Conservation (phyloP, 2,329 filamentous ascomycete species). For the Pseudovirgaria hyperparasitica region DNA sequence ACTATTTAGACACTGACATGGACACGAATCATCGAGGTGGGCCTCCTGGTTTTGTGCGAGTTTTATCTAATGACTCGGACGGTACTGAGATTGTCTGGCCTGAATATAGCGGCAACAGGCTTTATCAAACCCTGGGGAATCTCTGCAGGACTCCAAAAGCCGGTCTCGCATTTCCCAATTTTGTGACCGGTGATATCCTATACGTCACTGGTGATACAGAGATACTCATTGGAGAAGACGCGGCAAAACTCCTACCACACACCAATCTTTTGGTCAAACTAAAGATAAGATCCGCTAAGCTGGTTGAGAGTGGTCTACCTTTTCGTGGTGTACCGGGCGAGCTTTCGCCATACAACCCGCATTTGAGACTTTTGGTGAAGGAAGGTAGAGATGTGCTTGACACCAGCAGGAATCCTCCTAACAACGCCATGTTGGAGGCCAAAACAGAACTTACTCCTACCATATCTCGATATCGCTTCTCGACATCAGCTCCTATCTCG, state of each 20-base stretch:
- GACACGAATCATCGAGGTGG: conserved; percentile 77
- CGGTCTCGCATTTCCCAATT: conserved; percentile 63
- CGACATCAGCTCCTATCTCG: conserved; percentile 24
- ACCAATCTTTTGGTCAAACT: conserved; percentile 63
- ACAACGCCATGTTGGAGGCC: conserved; percentile 43
- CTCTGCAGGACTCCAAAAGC: conserved; percentile 52
- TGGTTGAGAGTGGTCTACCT: conserved; percentile 51
- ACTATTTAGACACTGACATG: conserved; percentile 52
- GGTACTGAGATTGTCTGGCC: conserved; percentile 54
- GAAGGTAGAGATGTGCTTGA: conserved; percentile 36
- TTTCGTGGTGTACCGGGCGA: conserved; percentile 51
- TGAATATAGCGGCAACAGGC: conserved; percentile 72
- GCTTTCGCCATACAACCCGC: conserved; percentile 68
- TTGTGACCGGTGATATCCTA: conserved; percentile 56
- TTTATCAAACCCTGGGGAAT: conserved; percentile 79
- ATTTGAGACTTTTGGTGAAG: conserved; percentile 48
- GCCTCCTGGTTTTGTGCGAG: conserved; percentile 57
- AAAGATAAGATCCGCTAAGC: conserved; percentile 45
- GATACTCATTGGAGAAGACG: conserved; percentile 52
- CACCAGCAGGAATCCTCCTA: conserved; percentile 9
- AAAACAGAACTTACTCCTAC: conserved; percentile 51
- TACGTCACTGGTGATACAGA: conserved; percentile 60
- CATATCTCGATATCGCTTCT: conserved; percentile 53
- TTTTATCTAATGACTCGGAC: conserved; percentile 41
- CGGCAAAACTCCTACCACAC: conserved; percentile 49